Base-by-base conservation (phyloP, 2,329 filamentous ascomycete genomes). In the Beauveria bassiana region DNA sequence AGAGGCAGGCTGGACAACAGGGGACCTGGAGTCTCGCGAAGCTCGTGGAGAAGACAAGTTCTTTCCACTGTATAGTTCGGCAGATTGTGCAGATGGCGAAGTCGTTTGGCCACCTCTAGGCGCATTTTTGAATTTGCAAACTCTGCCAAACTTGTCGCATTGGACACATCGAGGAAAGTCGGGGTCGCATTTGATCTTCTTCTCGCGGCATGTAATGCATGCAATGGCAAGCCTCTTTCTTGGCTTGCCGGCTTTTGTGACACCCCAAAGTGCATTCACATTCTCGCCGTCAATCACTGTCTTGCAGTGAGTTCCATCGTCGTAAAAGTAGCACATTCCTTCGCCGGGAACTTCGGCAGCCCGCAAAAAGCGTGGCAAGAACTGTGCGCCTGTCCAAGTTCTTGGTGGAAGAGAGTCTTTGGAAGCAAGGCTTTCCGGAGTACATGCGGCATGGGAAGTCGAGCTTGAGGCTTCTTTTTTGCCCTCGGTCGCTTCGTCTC, bases 111-210 rank as follows among this genome's bases (percentile, higher is more conserved):
- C 82, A 49, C 83, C 83, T 66, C 83, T 77, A 20, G 83, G 83
- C 89, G 90, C 90, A 75, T 89, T 90, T 75, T 91, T 90, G 70
- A 91, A 92, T 74, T 88, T 88, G 82, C 93, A 96, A 20, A 88
- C 80, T 53, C 91, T 84, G 61, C 92, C 91, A 70, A 93, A 93
- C 76, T 96, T 96, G 71, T 95, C 89, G 72, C 93, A 97, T 75
- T 96, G 92, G 59, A 93, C 84, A 68, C 93, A 97, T 67, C 91
- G 91, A 45, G 90, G 90, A 66, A 86, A 88, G 68, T 93, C 91
- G 1, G 92, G 93, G 66, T 96, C 91, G 70, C 93, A 97, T 74
- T 96, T 96, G 77, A 97, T 96, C 80, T 96, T 97, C 85, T 96
- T 97, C 76, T 96, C 92, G 56, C 93, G 85, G 72, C 93, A 97